Evolutionary conservation across 2,329 filamentous ascomycete genomes (phyloP).

Genomic region (Claviceps citrina): DNA sequence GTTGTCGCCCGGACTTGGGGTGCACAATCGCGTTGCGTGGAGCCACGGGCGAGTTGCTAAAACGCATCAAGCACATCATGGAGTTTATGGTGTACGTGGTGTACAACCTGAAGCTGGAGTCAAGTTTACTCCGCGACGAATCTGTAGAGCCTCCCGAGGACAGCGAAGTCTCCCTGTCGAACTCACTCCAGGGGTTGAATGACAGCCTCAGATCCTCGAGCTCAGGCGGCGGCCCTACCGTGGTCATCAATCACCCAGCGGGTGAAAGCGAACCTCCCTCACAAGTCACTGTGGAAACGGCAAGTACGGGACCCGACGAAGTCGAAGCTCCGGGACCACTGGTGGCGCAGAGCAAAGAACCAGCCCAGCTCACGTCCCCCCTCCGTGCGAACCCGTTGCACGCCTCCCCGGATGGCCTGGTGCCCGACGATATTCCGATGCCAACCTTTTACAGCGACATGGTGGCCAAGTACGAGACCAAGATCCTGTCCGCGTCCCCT

Average conservation of each 20-base stretch:
- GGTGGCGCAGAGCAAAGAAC: slow-evolving; percentile 12
- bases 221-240: slow-evolving; percentile 17
- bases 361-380: slow-evolving; percentile 17
- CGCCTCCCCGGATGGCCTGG: slow-evolving; percentile 35
- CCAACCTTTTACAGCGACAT: slow-evolving; percentile 91
- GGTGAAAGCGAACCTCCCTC: slow-evolving; percentile 23
- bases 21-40: slow-evolving; percentile 90
- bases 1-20: slow-evolving; percentile 75
- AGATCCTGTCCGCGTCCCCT: slow-evolving; percentile 84
- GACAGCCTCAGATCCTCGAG: slow-evolving; percentile 24
- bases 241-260: slow-evolving; percentile 21
- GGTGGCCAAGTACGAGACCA: slow-evolving; percentile 83
- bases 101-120: slow-evolving; percentile 92
- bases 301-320: slow-evolving; percentile 14
- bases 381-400: slow-evolving; percentile 30
- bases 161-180: slow-evolving; percentile 28
- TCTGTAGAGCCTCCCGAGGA: slow-evolving; percentile 67
- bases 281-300: slow-evolving; percentile 18
- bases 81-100: slow-evolving; percentile 99
- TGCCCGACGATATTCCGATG: slow-evolving; percentile 66
- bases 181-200: slow-evolving; percentile 24
- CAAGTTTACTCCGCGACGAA: slow-evolving; percentile 83
- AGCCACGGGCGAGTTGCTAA: slow-evolving; percentile 52
- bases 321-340: slow-evolving; percentile 15
- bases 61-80: slow-evolving; percentile 78